Base-by-base conservation (phyloP, 345 rosid species). In the Anacardium occidentale region DNA sequence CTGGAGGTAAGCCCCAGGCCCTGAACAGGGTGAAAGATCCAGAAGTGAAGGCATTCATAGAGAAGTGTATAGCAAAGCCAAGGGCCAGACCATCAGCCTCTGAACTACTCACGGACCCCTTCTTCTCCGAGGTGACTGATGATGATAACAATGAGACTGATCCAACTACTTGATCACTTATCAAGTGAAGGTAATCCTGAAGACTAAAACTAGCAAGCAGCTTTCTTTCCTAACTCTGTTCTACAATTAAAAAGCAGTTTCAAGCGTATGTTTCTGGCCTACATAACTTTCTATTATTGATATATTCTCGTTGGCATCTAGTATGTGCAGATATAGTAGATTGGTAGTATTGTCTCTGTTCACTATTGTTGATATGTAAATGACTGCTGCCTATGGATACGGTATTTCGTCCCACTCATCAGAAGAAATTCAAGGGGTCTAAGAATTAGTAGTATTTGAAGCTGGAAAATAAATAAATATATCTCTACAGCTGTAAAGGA, bases 51-150 rank as follows among this genome's bases (percentile, higher is more conserved):
- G 86, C 82, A 51, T 89, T 89, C 70, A 89, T 89, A 14, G 82
- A 79, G 80, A 85, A 85, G 73, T 87, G 93, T 80, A 84, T 85
- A 65, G 89, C 85, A 25, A 80, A 83, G 80, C 87, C 88, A 3
- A 81, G 82, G 75, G 85, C 83, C 47, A 76, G 94, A 76, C 89
- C 94, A 65, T 85, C 91, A 10, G 91, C 91, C 13, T 76, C 88
- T 18, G 89, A 87, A 59, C 91, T 89, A 68, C 84, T 89, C 10
- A 83, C 69, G 66, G 91, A 86, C 68, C 78, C 91, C 18, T 89
- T 89, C 87, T 89, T 87, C 80, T 78, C 79, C 5, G 86, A 83
- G 10, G 79, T 85, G 75, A 74, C 25, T 18, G 82, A 72, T 37
- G 53, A 15, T 50, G 53, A 50, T 14, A n/a, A 15, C 2, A 81